A percentile compares a stretch with the other conserved stretches of the same genome.
phyloP scores from a whole-genome alignment of 176 grass and related monocot genomes.

The Cenchrus fungigraminus region DNA sequence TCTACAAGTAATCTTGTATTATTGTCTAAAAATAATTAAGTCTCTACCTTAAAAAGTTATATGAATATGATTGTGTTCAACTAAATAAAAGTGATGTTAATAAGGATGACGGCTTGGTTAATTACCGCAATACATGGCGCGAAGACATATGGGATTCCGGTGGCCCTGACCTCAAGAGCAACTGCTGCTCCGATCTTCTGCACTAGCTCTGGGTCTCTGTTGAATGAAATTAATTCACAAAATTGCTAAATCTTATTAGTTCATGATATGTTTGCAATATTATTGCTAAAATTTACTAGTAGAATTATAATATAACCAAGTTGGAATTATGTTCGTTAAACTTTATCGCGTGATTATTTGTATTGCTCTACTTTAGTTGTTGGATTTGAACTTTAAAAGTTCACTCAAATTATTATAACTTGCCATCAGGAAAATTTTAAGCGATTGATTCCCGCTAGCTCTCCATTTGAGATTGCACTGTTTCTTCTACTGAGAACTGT shows the following conservation, averaged over 20 bases:
- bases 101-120: neutral
- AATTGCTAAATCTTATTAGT: neutral
- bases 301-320: neutral
- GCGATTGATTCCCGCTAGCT: neutral
- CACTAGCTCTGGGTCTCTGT: constrained; percentile 66
- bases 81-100: neutral
- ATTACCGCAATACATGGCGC: constrained; percentile 52
- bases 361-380: no score
- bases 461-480: neutral
- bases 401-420: neutral
- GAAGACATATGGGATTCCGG: constrained; percentile 75
- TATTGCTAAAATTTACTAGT: neutral
- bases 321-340: neutral
- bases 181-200: constrained; percentile 67
- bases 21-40: neutral
- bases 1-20: neutral
- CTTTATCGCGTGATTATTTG: no score
- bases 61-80: neutral
- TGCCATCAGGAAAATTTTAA: neutral
- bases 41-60: neutral
- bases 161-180: constrained; percentile 68
- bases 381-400: no score
- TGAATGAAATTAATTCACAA: neutral
- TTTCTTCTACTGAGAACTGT: neutral
- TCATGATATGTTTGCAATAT: neutral